Evolutionary conservation across 2,329 filamentous ascomycete genomes (phyloP).

Genomic region (Hypoxylon sp.): DNA sequence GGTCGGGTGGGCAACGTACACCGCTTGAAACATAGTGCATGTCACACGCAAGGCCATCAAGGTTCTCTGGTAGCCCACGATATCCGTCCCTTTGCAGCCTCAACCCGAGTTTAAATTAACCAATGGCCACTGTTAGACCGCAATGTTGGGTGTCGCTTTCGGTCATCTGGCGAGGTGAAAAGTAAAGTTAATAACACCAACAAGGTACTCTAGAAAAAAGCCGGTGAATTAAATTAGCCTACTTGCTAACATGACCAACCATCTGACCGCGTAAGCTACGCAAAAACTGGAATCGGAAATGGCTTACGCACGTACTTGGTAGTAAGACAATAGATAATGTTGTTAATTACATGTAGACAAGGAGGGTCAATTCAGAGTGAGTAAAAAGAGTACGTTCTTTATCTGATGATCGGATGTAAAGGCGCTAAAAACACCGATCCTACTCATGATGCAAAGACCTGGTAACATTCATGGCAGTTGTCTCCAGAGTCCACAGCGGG

Average conservation of each 20-base stretch:
- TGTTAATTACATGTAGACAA: background rate
- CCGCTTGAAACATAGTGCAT: conserved; percentile 25
- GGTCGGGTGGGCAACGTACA: conserved; percentile 22
- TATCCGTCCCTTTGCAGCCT: conserved; percentile 15
- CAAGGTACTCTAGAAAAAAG: conserved; percentile 5
- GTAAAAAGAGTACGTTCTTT: background rate
- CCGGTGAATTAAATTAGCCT: conserved; percentile 17
- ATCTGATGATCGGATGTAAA: conserved; percentile 16
- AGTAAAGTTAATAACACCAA: conserved; percentile 9
- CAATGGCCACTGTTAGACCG: conserved; percentile 14
- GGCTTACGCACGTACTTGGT: background rate
- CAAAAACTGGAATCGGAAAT: background rate
- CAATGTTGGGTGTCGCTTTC: background rate
- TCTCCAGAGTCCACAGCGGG: conserved; percentile 34
- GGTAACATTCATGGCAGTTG: conserved; percentile 23
- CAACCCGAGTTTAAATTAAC: conserved; percentile 3
- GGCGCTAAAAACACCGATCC: conserved; percentile 14
- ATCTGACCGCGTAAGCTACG: background rate
- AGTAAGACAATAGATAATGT: background rate
- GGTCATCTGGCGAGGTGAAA: conserved; percentile 16
- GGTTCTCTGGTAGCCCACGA: conserved; percentile 29
- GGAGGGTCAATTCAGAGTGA: background rate
- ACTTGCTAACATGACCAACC: background rate
- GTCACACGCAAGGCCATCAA: conserved; percentile 35
- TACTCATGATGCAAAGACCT: conserved; percentile 1